phyloP scores from a whole-genome alignment of 2,329 filamentous ascomycete genomes.

The Penicillium sp. region DNA sequence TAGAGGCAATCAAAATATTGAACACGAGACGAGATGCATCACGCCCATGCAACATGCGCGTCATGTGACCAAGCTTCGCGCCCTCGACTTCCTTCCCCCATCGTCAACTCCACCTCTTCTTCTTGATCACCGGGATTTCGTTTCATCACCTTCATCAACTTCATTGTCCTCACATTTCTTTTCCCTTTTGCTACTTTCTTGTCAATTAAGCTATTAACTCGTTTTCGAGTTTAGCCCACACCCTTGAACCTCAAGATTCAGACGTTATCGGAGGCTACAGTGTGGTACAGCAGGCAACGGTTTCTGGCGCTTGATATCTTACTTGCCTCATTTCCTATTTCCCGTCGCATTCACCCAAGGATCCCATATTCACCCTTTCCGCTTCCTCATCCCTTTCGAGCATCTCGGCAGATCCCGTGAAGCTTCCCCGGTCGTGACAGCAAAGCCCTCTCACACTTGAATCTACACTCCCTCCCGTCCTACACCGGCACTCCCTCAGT shows the following conservation, averaged over 20 bases:
- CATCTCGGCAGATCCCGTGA: conserved; percentile 16
- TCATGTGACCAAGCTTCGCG: conserved; percentile 9
- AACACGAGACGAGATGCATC: neutral
- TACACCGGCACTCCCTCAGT: conserved; percentile 35
- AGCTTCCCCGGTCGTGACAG: conserved; percentile 18
- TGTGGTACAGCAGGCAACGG: conserved; percentile 13
- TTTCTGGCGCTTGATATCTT: conserved; percentile 12
- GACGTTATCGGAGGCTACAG: conserved; percentile 12
- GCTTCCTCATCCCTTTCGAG: conserved; percentile 12
- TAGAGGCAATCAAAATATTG: conserved; percentile 1
- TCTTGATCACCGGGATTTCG: neutral
- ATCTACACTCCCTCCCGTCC: conserved; percentile 25
- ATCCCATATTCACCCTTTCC: conserved; percentile 10
- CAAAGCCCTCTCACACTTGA: conserved; percentile 20
- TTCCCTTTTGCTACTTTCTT: neutral
- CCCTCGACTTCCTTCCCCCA: conserved; percentile 5
- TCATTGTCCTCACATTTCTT: neutral
- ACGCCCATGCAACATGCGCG: conserved; percentile 2
- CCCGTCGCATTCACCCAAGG: conserved; percentile 20
- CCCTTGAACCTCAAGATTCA: conserved; percentile 7
- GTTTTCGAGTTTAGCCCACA: conserved; percentile 1
- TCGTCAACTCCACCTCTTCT: conserved; percentile 3
- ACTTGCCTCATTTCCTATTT: conserved; percentile 18
- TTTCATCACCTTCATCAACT: neutral
- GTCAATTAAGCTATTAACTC: neutral